Evolutionary conservation across 257 asterid species (phyloP), one percentile per base, ranked within the genome.

Genomic region (Gentiana dahurica): DNA sequence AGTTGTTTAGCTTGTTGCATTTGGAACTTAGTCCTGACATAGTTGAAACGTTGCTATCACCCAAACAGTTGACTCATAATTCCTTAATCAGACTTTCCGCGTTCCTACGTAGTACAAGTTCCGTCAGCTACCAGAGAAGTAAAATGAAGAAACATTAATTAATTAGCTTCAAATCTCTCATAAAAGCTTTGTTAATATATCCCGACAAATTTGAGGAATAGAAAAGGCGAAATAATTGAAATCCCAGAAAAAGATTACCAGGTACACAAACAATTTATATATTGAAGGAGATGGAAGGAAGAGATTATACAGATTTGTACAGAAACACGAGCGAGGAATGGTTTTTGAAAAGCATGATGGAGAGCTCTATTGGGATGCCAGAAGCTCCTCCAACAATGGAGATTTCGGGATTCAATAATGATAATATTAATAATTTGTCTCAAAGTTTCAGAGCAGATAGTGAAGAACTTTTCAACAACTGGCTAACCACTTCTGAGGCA

Each of bases 401-500:
- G 77, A 82, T 75, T 94, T 46, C 85, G 76, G 95, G 96, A 9
- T 81, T 85, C 32, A 88, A 75, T 85, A 85, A 82, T 64, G 24
- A 24, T 24, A 24, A 24, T 24, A 24, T 24, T 24, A 24, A 24
- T 24, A 41, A 41, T 41, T 67, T 75, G n/a, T 63, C 82, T 32
- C 89, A 88, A 6, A 75, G 46, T 49, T 72, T 78, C 64, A 75
- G 95, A 53, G 70, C 87, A 0, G 89, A 88, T 37, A 85, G 90
- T 34, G 96, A 85, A 60, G 96, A 88, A 63, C 87, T 88, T 55
- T 88, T 88, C 73, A 86, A 81, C 68, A 86, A 78, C 74, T 86
- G 95, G 95, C 95, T 87, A 73, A 72, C 76, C 1, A 79, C 65
- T 69, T 90, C 85, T 65, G 95, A 88, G 95, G 96, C 85, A 82